Evolutionary conservation across 257 asterid species (phyloP).

Genomic region (Verbena officinalis): DNA sequence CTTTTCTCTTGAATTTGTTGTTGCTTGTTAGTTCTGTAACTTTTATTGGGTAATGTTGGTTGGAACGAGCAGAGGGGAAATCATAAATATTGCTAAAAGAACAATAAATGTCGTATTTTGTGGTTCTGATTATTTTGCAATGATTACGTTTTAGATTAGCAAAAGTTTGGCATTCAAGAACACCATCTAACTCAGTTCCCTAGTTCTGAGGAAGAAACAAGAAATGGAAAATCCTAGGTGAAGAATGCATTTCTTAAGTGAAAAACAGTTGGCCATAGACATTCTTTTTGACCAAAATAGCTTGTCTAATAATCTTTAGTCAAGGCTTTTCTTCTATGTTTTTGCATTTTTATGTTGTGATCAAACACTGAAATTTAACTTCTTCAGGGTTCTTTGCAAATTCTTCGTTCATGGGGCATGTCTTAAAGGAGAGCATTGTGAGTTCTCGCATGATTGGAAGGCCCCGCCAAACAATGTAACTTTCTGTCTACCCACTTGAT

Average conservation of each 20-base stretch:
- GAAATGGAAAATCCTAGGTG: background rate
- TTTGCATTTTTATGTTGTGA: conserved; percentile 1
- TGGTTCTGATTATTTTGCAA: background rate
- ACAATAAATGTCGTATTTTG: background rate
- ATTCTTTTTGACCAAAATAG: background rate
- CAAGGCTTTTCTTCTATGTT: too few relatives aligned
- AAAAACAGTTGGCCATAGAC: too few relatives aligned
- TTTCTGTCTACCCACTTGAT: conserved; percentile 14
- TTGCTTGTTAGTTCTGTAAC: background rate
- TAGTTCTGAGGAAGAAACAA: background rate
- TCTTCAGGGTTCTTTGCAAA: conserved; percentile 72
- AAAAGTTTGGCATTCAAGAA: background rate
- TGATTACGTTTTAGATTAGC: background rate
- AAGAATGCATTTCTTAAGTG: too few relatives aligned
- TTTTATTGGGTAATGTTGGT: background rate
- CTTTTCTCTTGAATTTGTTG: background rate
- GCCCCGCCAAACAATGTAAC: conserved; percentile 52
- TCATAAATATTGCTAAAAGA: background rate
- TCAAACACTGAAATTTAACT: conserved; percentile 21
- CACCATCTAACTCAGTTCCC: too few relatives aligned
- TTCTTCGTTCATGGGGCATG: conserved; percentile 83
- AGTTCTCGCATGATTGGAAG: conserved; percentile 78
- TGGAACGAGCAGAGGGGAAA: background rate
- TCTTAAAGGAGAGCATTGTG: conserved; percentile 79
- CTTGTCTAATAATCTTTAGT: background rate